These are phyloP conservation scores for Tylopilus balloui DNA, from an alignment of 768 basidiomycete genomes.

Conservation along the genomic window DNA sequence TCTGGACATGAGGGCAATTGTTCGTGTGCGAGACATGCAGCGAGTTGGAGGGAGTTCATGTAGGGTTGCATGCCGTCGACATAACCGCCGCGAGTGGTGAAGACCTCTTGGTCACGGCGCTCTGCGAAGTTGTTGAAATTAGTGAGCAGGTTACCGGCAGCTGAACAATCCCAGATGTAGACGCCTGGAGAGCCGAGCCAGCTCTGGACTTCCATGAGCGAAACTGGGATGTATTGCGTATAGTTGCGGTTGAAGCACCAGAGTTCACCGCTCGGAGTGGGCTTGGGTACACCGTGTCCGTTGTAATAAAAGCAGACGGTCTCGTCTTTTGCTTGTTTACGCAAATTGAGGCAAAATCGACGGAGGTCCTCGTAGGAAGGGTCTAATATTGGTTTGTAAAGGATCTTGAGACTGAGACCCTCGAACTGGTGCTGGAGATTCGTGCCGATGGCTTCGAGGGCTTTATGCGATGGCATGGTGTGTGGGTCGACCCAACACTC, in stretches of 20 bases:
- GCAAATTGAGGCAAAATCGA: constrained; percentile 75
- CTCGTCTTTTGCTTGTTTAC: constrained; percentile 89
- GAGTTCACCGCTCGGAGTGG: constrained; percentile 90
- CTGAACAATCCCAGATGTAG: constrained; percentile 98
- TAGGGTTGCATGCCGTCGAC: constrained; percentile 61
- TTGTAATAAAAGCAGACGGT: constrained; percentile 97
- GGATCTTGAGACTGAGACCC: constrained; percentile 88
- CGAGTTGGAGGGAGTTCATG: constrained; percentile 88
- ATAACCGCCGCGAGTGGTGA: constrained; percentile 54
- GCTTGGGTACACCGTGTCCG: constrained; percentile 96
- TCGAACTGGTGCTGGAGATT: constrained; percentile 96
- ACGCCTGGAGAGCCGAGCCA: constrained; percentile 95
- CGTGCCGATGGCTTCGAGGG: constrained; percentile 87
- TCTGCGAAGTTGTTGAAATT: constrained; percentile 85
- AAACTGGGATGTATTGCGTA: constrained; percentile 97
- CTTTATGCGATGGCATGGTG: constrained; percentile 87
- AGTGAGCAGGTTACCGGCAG: constrained; percentile 88
- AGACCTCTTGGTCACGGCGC: constrained; percentile 65
- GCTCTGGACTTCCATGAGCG: constrained; percentile 85
- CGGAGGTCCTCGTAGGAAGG: constrained; percentile 93
- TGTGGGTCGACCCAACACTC: constrained; percentile 99
- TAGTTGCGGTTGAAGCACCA: constrained; percentile 99
- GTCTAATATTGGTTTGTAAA: constrained; percentile 92
- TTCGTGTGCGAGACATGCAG: constrained; percentile 89
- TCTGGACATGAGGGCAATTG: constrained; percentile 93